Base-by-base conservation (phyloP, 805 yeast genomes). In the Candida sakaeoensis region DNA sequence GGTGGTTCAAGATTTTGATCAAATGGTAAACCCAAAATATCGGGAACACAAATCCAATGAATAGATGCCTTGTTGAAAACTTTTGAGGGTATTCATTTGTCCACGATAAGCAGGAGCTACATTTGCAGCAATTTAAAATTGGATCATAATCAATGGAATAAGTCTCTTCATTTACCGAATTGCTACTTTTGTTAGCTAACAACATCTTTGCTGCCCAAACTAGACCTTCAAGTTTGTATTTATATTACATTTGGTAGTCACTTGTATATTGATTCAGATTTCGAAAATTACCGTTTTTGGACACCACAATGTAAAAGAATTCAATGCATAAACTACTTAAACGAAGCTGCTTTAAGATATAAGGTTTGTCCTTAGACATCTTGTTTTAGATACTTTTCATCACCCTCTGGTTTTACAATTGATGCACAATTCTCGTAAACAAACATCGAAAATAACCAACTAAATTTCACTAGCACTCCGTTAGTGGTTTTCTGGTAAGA, bases 41-140 rank as follows among this genome's bases (percentile, higher is more conserved):
- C 13, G 61, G 63, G 22, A 49, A 38, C 8, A 51, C 3, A 1
- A 44, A 3, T 2, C 61, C 60, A 33, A 42, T 42, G 19, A 46
- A 21, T n/a, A 57, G 29, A 7, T 40, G 44, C 4, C 15, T 25
- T 6, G 12, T 24, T 16, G 31, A 39, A 14, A 24, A 18, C 8
- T 29, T 5, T 29, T 14, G 19, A 8, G 14, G 16, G 15, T 27
- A 21, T 21, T 17, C 18, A 4, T n/a, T 27, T 12, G 10, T n/a
- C 45, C 45, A 42, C 16, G 8, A 19, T 13, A 32, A 24, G 25
- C 48, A 42, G 18, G 44, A 37, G 10, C 29, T 44, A 33, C 46
- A 42, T 17, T 36, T 32, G 19, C 49, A 43, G 9, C 34, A 31
- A 13, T 28, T 15, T 12, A 40, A 33, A 22, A 36, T 13, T 32